A percentile compares a stretch with the other conserved stretches of the same genome.
Evolutionary conservation across 2,329 filamentous ascomycete genomes (phyloP).

Genomic region (Metarhizium rileyi): DNA sequence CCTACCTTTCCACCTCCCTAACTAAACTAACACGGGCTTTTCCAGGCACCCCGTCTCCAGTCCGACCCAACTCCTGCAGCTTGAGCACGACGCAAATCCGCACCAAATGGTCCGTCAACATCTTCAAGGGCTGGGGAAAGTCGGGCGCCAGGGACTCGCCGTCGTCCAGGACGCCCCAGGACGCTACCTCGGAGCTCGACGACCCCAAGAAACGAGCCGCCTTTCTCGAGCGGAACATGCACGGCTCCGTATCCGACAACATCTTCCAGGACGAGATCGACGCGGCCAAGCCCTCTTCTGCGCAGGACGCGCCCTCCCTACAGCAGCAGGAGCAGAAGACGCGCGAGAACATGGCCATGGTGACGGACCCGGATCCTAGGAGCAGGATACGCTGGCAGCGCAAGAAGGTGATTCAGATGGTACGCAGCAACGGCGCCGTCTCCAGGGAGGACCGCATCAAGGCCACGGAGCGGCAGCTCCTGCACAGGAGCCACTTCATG

Average conservation of each 20-base stretch:
- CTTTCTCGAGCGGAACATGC: slow-evolving; percentile 29
- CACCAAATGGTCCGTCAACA: slow-evolving; percentile 32
- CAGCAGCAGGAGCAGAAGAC: slow-evolving; percentile 27
- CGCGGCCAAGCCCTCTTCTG: slow-evolving; percentile 19
- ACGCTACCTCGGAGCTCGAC: slow-evolving; percentile 27
- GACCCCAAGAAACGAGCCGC: slow-evolving; percentile 31
- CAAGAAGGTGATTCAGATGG: slow-evolving; percentile 70
- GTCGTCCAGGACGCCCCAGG: slow-evolving; percentile 17
- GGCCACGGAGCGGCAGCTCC: slow-evolving; percentile 47
- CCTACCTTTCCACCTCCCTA: background rate
- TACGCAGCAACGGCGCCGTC: slow-evolving; percentile 47
- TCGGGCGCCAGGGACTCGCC: slow-evolving; percentile 19
- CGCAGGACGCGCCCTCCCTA: slow-evolving; percentile 8
- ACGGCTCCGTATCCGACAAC: slow-evolving; percentile 40
- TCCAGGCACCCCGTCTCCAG: slow-evolving; percentile 7
- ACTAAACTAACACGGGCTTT: background rate
- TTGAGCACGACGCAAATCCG: slow-evolving; percentile 23
- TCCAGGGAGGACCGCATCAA: slow-evolving; percentile 57
- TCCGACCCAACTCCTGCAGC: slow-evolving; percentile 10
- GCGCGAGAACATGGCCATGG: slow-evolving; percentile 46
- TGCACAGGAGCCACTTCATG: slow-evolving; percentile 58
- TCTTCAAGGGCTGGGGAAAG: slow-evolving; percentile 28
- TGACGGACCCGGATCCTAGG: slow-evolving; percentile 66
- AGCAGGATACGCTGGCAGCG: slow-evolving; percentile 68
- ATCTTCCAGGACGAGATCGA: slow-evolving; percentile 53